These are phyloP conservation scores for Ceratocystis destructans DNA, from an alignment of 2,329 filamentous ascomycete species.

Conservation along the genomic window DNA sequence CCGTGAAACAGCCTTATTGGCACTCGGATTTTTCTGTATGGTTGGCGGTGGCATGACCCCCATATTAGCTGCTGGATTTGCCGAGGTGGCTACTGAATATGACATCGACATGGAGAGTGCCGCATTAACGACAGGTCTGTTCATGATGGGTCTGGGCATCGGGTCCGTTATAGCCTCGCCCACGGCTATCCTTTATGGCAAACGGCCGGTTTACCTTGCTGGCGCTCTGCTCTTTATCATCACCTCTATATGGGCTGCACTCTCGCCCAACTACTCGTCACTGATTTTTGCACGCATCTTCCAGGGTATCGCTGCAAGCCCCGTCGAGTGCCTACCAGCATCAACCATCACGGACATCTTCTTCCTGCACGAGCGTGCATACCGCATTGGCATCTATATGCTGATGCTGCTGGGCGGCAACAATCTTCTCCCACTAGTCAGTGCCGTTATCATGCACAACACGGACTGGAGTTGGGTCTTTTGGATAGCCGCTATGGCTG, in stretches of 20 bases:
- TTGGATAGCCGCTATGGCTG: constrained; percentile 72
- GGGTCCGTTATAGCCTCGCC: constrained; percentile 76
- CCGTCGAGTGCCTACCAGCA: constrained; percentile 82
- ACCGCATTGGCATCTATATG: constrained; percentile 86
- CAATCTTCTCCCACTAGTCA: constrained; percentile 75
- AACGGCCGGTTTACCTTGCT: constrained; percentile 75
- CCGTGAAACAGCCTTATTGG: constrained; percentile 64
- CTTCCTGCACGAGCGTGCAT: constrained; percentile 85
- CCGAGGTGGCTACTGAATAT: constrained; percentile 55
- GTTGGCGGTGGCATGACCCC: constrained; percentile 87
- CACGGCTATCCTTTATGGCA: constrained; percentile 81
- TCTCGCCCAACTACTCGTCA: constrained; percentile 68
- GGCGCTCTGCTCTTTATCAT: constrained; percentile 64
- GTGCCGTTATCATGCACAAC: constrained; percentile 66
- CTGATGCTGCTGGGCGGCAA: constrained; percentile 78
- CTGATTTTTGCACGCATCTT: constrained; percentile 72
- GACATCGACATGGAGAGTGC: constrained; percentile 56
- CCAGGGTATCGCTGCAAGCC: constrained; percentile 75
- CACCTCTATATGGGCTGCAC: constrained; percentile 70
- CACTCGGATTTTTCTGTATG: constrained; percentile 84
- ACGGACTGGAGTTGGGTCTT: constrained; percentile 85
- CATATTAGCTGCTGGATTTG: constrained; percentile 78
- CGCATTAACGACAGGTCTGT: constrained; percentile 76
- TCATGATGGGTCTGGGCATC: constrained; percentile 84
- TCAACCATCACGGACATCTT: constrained; percentile 84